Conservation (phyloP, 1,139 yeast species). For the Magnusiomyces magnusii region DNA sequence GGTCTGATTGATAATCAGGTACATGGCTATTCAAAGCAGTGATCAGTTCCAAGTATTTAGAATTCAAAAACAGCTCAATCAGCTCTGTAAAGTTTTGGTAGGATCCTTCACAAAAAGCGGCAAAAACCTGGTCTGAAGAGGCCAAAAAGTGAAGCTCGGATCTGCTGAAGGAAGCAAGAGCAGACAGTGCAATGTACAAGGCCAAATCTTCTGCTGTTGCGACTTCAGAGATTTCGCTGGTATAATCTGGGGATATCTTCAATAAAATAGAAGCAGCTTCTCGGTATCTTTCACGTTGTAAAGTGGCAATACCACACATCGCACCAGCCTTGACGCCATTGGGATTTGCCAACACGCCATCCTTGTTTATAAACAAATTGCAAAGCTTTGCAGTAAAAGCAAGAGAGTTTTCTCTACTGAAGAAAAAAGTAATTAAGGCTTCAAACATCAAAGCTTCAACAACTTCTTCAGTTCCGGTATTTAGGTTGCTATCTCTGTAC, state of each 20-base stretch:
- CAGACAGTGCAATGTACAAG: constrained; percentile 22
- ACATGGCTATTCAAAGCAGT: constrained; percentile 17
- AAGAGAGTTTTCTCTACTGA: neutral
- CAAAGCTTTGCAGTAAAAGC: neutral
- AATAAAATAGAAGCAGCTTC: constrained; percentile 11
- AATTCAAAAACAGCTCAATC: constrained; percentile 17
- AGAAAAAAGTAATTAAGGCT: neutral
- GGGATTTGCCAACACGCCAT: neutral
- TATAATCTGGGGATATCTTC: constrained; percentile 5
- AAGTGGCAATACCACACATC: constrained; percentile 10
- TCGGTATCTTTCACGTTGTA: constrained; percentile 9
- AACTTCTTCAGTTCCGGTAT: neutral
- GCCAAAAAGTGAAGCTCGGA: constrained; percentile 22
- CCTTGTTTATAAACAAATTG: neutral
- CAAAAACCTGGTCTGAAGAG: constrained; percentile 51
- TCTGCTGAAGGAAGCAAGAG: constrained; percentile 23
- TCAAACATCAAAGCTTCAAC: constrained; percentile 1
- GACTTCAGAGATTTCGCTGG: constrained; percentile 4
- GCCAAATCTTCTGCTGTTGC: constrained; percentile 18
- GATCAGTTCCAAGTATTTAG: constrained; percentile 18
- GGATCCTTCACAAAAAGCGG: constrained; percentile 46
- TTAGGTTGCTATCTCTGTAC: neutral
- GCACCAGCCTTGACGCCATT: constrained; percentile 7
- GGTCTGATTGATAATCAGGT: constrained; percentile 19
- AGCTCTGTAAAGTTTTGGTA: constrained; percentile 16